Evolutionary conservation across 75 land plant genomes (phyloP).

Genomic region (Sequoiadendron giganteum): DNA sequence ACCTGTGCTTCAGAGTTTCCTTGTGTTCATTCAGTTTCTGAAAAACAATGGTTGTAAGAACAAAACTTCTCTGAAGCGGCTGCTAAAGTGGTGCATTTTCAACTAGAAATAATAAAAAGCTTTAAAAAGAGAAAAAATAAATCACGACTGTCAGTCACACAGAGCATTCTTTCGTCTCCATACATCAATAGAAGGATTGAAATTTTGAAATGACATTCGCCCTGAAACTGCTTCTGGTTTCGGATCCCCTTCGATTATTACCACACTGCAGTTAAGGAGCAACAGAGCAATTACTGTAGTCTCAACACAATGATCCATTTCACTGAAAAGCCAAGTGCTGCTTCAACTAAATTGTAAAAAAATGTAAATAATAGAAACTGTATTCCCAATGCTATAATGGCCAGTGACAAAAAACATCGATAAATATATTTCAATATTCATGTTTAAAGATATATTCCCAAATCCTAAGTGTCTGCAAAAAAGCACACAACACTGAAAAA

Average conservation of each 20-base stretch:
- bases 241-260: conserved; percentile 95
- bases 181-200: conserved; percentile 91
- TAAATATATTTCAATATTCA: background rate
- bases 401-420: background rate
- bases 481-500: background rate
- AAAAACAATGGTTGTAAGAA: conserved; percentile 15
- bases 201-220: conserved; percentile 96
- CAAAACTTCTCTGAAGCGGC: background rate
- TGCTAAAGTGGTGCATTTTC: background rate
- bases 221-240: conserved; percentile 79
- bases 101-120: background rate
- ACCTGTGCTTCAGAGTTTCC: background rate
- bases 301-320: background rate
- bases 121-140: background rate
- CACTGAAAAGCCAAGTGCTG: background rate
- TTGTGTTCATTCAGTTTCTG: conserved; percentile 67
- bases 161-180: conserved; percentile 20
- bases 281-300: background rate
- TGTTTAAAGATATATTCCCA: background rate
- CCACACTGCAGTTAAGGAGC: conserved; percentile 49
- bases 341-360: background rate
- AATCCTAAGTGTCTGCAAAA: background rate
- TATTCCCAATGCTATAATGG: background rate
- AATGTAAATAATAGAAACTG: background rate
- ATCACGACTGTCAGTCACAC: background rate